phyloP scores from a whole-genome alignment of 352 stramenopile species.

The Globisporangium viniferum region DNA sequence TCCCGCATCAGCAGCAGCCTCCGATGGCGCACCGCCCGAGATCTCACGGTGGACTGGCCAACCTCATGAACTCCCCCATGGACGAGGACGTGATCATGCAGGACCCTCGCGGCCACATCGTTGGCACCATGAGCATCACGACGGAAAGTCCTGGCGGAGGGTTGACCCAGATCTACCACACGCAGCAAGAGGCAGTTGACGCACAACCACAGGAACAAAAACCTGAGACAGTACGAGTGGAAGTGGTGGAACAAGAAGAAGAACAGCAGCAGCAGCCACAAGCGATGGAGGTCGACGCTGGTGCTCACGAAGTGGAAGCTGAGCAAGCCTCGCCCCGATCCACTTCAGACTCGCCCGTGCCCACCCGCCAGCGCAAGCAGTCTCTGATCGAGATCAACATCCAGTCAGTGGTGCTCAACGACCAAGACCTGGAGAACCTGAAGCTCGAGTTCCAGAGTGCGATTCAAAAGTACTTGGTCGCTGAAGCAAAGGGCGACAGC shows the following conservation, averaged over 20 bases:
- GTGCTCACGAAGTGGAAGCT: background rate
- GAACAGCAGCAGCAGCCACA: background rate
- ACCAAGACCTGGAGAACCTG: slow-evolving; percentile 36
- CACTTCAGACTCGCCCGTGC: slow-evolving; percentile 23
- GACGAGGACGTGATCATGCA: slow-evolving; percentile 29
- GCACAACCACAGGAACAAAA: background rate
- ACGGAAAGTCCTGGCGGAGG: background rate
- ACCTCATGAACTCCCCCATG: slow-evolving; percentile 65
- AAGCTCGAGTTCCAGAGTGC: slow-evolving; percentile 38
- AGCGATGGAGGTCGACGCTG: slow-evolving; percentile 8
- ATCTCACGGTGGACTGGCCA: slow-evolving; percentile 32
- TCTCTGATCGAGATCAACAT: slow-evolving; percentile 21
- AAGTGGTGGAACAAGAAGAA: slow-evolving; percentile 3
- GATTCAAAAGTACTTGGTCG: slow-evolving; percentile 31
- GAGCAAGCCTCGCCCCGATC: slow-evolving; percentile 1
- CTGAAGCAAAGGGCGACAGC: slow-evolving; percentile 20
- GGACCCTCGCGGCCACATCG: slow-evolving; percentile 9
- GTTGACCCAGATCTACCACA: background rate
- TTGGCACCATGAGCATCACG: background rate
- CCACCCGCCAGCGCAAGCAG: slow-evolving; percentile 4
- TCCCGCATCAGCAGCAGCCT: slow-evolving; percentile 12
- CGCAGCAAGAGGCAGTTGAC: background rate
- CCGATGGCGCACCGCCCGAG: slow-evolving; percentile 9
- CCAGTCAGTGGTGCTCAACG: slow-evolving; percentile 30
- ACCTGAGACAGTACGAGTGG: background rate